Evolutionary conservation across 192 early-diverging fungal genomes (phyloP).

Genomic region (Coemansia erecta): DNA sequence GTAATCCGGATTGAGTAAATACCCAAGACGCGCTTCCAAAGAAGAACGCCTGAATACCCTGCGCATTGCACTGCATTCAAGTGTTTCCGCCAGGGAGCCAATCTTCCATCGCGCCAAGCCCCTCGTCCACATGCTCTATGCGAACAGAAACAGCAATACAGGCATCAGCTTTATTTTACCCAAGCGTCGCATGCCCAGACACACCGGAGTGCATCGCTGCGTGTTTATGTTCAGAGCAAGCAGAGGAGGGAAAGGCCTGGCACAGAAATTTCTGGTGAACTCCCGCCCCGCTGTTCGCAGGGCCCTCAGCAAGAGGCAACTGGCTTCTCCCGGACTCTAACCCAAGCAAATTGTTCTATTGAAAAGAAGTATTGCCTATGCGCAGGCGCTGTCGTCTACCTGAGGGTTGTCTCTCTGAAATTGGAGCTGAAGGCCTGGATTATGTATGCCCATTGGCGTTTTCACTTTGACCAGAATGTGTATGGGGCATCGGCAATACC

Average conservation of each 20-base stretch:
- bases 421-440: neutral
- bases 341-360: constrained; percentile 22
- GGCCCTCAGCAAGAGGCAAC: constrained; percentile 34
- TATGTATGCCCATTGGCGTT: neutral
- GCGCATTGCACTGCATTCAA: constrained; percentile 52
- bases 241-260: neutral
- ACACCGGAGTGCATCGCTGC: neutral
- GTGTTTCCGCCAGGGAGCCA: constrained; percentile 36
- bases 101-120: constrained; percentile 17
- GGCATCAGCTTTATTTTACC: constrained; percentile 9
- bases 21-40: constrained; percentile 6
- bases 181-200: constrained; percentile 1
- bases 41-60: constrained; percentile 15
- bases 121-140: neutral
- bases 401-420: neutral
- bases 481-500: neutral
- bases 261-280: constrained; percentile 31
- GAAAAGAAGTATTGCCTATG: constrained; percentile 33
- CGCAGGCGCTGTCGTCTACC: constrained; percentile 49
- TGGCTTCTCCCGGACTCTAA: constrained; percentile 48
- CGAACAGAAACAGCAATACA: neutral
- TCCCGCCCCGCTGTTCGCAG: constrained; percentile 49
- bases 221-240: neutral
- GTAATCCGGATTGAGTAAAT: constrained; percentile 50
- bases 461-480: neutral